Evolutionary conservation across 371 early-diverging fungal genomes (phyloP), one percentile per base, ranked within the genome.

Genomic region (Mucor velutinosus): DNA sequence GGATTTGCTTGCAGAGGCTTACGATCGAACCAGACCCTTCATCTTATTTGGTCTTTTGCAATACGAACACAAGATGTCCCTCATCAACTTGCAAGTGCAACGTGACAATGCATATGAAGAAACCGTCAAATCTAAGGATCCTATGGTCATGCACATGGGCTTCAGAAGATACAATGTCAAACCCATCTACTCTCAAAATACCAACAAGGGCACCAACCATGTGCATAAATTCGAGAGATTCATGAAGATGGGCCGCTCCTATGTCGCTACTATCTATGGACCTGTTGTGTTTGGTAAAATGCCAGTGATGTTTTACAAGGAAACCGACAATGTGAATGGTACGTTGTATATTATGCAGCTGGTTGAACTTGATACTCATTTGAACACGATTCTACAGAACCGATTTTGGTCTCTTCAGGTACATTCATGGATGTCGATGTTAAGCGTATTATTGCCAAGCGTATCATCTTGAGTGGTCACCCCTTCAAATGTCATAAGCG

Each of bases 181-280:
- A 10, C 97, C 98, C 17, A 76, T 97, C 60, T 98, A 92, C 73
- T 97, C 97, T 45, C 92, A 95, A 76, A 88, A 94, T 77, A 85
- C 92, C 17, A 92, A 90, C 68, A 88, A 90, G 64, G 85, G 89
- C 17, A 80, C 90, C 25, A 97, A 97, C 76, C 90, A 95, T 72
- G 97, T 97, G n/a, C 94, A 96, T 83, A 95, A 95, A 84, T 93
- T 92, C 68, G 95, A 95, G 73, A 87, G 96, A n/a, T 97, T 93
- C 84, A 76, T 97, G 66, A 87, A 89, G 66, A 82, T 81, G 37
- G 93, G 92, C 41, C 76, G 84, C 29, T 81, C 89, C 6, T 83
- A 86, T 37, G 85, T 97, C 3, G 97, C 90, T 21, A 93, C 95
- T 19, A 85, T 95, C 15, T 97, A 92, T 77, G 96, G 92, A 4